These are phyloP conservation scores for Pleurotus platypus DNA, from an alignment of 768 basidiomycete species.

Conservation along the genomic window DNA sequence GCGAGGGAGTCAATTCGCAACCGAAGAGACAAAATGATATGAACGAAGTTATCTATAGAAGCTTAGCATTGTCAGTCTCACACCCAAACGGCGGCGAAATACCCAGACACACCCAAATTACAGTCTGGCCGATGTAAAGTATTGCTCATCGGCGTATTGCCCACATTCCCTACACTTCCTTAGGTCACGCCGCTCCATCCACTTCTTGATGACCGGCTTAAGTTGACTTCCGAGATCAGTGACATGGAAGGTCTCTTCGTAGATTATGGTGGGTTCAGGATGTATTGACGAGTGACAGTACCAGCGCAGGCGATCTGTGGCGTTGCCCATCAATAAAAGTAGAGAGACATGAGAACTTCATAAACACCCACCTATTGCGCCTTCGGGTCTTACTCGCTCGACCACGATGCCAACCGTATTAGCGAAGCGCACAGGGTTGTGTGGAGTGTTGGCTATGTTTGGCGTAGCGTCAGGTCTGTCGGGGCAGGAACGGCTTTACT, in stretches of 20 bases:
- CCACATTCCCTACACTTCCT: conserved; percentile 77
- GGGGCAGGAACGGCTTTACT: neutral
- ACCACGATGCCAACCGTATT: conserved; percentile 91
- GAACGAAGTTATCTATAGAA: too few relatives aligned
- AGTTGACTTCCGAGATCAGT: conserved; percentile 91
- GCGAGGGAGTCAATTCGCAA: too few relatives aligned
- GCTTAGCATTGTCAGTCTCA: too few relatives aligned
- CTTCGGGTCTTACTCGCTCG: conserved; percentile 76
- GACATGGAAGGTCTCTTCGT: conserved; percentile 84
- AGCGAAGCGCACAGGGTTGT: conserved; percentile 92
- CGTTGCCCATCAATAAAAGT: neutral
- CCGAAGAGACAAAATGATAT: too few relatives aligned
- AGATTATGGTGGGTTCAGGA: conserved; percentile 67
- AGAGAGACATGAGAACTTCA: neutral
- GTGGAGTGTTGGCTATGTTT: conserved; percentile 82
- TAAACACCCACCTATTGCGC: conserved; percentile 58
- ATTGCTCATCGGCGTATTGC: conserved; percentile 32
- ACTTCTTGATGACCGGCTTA: conserved; percentile 85
- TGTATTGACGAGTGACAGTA: conserved; percentile 71
- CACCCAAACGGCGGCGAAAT: too few relatives aligned
- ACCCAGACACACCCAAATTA: neutral
- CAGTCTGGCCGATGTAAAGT: conserved; percentile 11
- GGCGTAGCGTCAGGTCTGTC: neutral
- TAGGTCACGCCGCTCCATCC: conserved; percentile 65
- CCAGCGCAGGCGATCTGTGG: conserved; percentile 85